phyloP scores from a whole-genome alignment of 345 rosid genomes.

The Eucalyptus grandis region DNA sequence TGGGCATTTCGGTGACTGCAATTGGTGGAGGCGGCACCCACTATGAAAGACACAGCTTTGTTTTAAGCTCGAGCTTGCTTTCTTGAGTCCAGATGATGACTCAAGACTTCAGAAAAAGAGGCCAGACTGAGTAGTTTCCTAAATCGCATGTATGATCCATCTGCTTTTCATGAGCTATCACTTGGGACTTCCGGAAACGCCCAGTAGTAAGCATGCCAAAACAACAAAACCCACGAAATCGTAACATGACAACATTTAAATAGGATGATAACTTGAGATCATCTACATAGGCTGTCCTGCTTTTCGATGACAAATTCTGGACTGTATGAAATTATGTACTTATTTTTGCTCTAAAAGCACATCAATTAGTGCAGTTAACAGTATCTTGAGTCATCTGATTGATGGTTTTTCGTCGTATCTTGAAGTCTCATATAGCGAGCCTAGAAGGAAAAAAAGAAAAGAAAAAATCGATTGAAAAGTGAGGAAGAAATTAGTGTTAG shows the following conservation, averaged over 20 bases:
- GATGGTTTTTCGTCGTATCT: not conserved
- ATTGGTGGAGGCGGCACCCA: not conserved
- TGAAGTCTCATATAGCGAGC: not conserved
- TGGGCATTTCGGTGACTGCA: not conserved
- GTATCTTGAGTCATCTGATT: not conserved
- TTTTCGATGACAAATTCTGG: not conserved
- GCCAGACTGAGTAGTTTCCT: not conserved
- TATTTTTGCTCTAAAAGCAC: not conserved
- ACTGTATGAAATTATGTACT: not conserved
- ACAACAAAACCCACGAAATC: not conserved
- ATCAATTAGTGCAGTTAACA: not conserved
- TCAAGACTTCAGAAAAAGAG: not conserved
- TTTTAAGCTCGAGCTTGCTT: not conserved
- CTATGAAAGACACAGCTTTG: not conserved
- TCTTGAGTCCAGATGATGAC: not conserved
- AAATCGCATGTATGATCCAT: not conserved
- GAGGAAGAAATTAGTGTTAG: not conserved
- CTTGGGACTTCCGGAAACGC: not conserved
- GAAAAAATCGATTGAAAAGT: not conserved
- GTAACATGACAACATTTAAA: not conserved
- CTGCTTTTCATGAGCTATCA: not conserved
- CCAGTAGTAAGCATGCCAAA: not conserved
- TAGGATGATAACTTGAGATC: not conserved
- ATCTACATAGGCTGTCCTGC: not conserved
- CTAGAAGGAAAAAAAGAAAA: not conserved